Percentiles rank a stretch among this genome's conserved stretches.
Conservation (phyloP, 2,329 filamentous ascomycete species). For the Aspergillus thermomutatus region DNA sequence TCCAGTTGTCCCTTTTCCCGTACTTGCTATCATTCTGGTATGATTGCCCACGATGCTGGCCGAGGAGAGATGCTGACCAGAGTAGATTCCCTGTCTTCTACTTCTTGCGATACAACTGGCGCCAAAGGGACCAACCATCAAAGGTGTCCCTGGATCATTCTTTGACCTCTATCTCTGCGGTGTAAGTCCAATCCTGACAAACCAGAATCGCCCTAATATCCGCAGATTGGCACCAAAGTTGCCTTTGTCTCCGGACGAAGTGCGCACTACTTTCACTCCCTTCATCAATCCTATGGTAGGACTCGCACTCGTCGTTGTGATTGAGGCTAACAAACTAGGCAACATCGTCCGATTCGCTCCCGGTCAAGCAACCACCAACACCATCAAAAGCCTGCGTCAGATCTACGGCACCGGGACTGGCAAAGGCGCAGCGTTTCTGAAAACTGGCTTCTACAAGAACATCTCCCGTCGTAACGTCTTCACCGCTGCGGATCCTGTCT, state of each 20-base stretch:
- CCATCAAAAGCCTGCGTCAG: conserved; percentile 19
- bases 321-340: conserved; percentile 6
- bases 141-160: conserved; percentile 13
- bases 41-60: too few species aligned
- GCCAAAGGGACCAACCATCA: conserved; percentile 16
- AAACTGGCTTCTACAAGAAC: conserved; percentile 21
- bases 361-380: conserved; percentile 24
- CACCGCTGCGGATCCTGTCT: conserved; percentile 20
- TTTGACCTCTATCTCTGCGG: conserved; percentile 17
- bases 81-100: conserved; percentile 13
- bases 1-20: conserved; percentile 5
- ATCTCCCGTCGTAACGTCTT: conserved; percentile 25
- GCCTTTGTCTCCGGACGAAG: conserved; percentile 18
- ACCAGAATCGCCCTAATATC: neutral
- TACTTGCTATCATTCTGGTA: conserved; percentile 10
- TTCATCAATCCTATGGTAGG: conserved; percentile 18
- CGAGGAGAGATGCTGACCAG: too few species aligned
- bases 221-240: conserved; percentile 19
- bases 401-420: conserved; percentile 20
- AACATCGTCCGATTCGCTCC: conserved; percentile 21
- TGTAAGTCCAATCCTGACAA: conserved; percentile 7
- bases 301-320: neutral
- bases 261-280: conserved; percentile 16
- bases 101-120: conserved; percentile 13
- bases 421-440: conserved; percentile 20